Percentiles rank a stretch among this genome's conserved stretches.
Conservation (phyloP, 169 alveolate species). For the Cryptosporidium muris region DNA sequence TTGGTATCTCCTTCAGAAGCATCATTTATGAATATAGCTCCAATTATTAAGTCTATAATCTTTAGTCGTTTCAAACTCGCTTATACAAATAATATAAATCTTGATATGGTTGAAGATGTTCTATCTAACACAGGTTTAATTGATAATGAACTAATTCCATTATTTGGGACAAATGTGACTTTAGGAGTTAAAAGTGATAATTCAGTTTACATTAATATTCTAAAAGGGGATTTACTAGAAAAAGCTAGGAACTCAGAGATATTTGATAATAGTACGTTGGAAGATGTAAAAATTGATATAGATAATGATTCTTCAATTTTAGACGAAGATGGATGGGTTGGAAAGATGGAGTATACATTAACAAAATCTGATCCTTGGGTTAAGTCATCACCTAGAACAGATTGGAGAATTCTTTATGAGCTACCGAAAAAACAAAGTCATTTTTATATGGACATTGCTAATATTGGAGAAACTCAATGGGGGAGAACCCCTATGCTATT, state of each 20-base stretch:
- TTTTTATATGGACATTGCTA: slow-evolving; percentile 54
- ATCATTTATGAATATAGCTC: slow-evolving; percentile 13
- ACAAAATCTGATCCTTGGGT: slow-evolving; percentile 55
- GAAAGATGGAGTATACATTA: slow-evolving; percentile 30
- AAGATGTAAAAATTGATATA: slow-evolving; percentile 29
- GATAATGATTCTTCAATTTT: slow-evolving; percentile 35
- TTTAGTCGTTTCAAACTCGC: slow-evolving; percentile 14
- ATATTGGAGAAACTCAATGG: slow-evolving; percentile 71
- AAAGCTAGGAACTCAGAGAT: background rate
- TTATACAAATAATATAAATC: background rate
- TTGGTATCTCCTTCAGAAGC: slow-evolving; percentile 46
- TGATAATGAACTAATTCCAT: slow-evolving; percentile 27
- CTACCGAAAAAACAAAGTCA: slow-evolving; percentile 7
- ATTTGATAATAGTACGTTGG: background rate
- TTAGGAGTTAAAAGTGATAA: background rate
- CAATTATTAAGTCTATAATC: slow-evolving; percentile 14
- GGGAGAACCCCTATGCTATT: slow-evolving; percentile 34
- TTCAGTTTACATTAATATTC: background rate
- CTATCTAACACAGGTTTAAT: slow-evolving; percentile 32
- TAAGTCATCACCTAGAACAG: slow-evolving; percentile 52
- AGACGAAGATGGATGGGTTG: slow-evolving; percentile 55
- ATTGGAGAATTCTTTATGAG: slow-evolving; percentile 22
- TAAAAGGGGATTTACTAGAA: slow-evolving; percentile 1
- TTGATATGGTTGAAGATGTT: slow-evolving; percentile 3
- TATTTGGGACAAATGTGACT: slow-evolving; percentile 15